These are phyloP conservation scores for Xylaria sp. DNA, from an alignment of 2,329 filamentous ascomycete genomes.

Conservation along the genomic window DNA sequence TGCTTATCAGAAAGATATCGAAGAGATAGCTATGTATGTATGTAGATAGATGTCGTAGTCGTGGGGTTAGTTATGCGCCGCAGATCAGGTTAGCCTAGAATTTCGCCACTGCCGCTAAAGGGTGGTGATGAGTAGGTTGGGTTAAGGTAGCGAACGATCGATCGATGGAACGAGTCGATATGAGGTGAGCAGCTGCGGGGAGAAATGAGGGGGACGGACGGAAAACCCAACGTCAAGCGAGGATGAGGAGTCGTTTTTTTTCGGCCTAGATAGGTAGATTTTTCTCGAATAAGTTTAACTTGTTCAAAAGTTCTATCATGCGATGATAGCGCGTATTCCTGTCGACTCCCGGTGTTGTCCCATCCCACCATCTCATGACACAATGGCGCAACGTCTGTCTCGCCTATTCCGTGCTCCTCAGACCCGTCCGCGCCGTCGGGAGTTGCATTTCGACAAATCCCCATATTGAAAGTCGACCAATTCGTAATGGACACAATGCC, in stretches of 20 bases:
- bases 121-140: not conserved
- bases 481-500: constrained; percentile 9
- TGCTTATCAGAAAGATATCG: too few relatives aligned
- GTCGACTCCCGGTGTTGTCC: not conserved
- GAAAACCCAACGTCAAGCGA: too few relatives aligned
- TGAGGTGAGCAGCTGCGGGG: too few relatives aligned
- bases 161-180: too few relatives aligned
- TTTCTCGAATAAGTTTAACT: not conserved
- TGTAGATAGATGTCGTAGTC: too few relatives aligned
- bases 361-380: not conserved
- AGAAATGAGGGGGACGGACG: too few relatives aligned
- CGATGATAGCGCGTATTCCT: not conserved
- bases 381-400: not conserved
- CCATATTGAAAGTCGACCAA: not conserved
- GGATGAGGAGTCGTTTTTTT: not conserved
- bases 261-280: not conserved
- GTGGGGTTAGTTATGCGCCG: not conserved
- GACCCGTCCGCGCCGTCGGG: not conserved
- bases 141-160: too few relatives aligned
- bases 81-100: not conserved
- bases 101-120: not conserved
- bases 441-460: not conserved
- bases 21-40: too few relatives aligned
- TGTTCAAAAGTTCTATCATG: not conserved
- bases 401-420: not conserved